Percentiles rank a stretch among this genome's conserved stretches.
phyloP scores from a whole-genome alignment of 2,329 filamentous ascomycete species.

The Diplocarpon rosae region DNA sequence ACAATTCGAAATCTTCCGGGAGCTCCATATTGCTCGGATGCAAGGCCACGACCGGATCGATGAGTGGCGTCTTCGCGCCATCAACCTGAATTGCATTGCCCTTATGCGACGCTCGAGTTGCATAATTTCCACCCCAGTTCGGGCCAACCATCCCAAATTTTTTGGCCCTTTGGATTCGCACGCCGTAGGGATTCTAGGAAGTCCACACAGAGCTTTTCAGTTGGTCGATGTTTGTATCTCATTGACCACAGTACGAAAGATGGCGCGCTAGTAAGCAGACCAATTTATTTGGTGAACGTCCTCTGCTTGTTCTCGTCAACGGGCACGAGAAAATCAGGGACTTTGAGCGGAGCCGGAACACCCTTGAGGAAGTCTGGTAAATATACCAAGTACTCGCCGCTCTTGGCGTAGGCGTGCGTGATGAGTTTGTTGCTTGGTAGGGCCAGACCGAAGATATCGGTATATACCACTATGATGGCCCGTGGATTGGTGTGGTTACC shows the following conservation, averaged over 20 bases:
- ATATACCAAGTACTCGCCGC: constrained; percentile 26
- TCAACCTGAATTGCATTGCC: constrained; percentile 29
- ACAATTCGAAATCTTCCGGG: constrained; percentile 28
- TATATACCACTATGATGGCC: constrained; percentile 26
- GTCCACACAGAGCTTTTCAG: constrained; percentile 28
- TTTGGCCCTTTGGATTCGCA: constrained; percentile 23
- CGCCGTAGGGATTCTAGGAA: constrained; percentile 26
- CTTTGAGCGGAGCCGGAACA: constrained; percentile 24
- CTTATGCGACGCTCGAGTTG: constrained; percentile 24
- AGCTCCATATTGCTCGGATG: constrained; percentile 29
- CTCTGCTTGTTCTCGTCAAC: constrained; percentile 29
- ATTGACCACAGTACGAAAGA: constrained; percentile 27
- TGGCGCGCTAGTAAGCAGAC: constrained; percentile 28
- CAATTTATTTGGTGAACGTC: constrained; percentile 29
- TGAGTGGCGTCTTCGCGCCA: constrained; percentile 27
- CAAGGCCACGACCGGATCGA: constrained; percentile 30
- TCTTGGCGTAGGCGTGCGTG: constrained; percentile 26
- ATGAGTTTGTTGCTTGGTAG: constrained; percentile 28
- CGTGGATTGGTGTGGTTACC: constrained; percentile 25
- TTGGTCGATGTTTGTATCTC: constrained; percentile 26
- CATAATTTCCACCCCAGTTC: constrained; percentile 31
- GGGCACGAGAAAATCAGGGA: constrained; percentile 30
- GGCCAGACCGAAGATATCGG: constrained; percentile 25
- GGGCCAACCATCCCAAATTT: constrained; percentile 29
- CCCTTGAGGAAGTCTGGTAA: constrained; percentile 27